These are phyloP conservation scores for Speleostelium caveatum DNA, from an alignment of 78 protist genomes.

Conservation along the genomic window DNA sequence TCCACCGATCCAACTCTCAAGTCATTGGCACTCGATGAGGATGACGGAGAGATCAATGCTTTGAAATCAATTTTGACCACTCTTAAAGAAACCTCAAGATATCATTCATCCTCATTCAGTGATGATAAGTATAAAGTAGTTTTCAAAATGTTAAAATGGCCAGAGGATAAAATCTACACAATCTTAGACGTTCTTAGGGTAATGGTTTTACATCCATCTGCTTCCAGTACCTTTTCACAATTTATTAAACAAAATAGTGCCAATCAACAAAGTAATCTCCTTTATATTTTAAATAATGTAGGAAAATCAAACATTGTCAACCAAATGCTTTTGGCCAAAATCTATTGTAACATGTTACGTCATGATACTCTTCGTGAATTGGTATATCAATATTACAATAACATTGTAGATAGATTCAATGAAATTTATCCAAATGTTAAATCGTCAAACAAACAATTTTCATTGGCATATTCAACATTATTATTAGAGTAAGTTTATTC, in stretches of 20 bases:
- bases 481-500: conserved; percentile 55
- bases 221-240: conserved; percentile 23
- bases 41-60: conserved; percentile 20
- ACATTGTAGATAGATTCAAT: not conserved
- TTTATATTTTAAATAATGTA: not conserved
- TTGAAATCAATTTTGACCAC: conserved; percentile 17
- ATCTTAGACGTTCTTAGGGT: conserved; percentile 20
- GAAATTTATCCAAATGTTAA: not conserved
- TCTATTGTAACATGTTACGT: conserved; percentile 27
- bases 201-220: conserved; percentile 45
- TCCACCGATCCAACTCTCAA: not conserved
- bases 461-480: conserved; percentile 36
- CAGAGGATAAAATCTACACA: conserved; percentile 9
- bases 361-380: conserved; percentile 25
- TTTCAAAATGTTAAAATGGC: conserved; percentile 47
- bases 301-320: not conserved
- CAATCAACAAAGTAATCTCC: conserved; percentile 7
- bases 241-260: not conserved
- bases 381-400: not conserved
- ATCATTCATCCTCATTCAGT: conserved; percentile 58
- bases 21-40: conserved; percentile 7
- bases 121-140: conserved; percentile 44
- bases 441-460: not conserved
- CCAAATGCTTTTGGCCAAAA: conserved; percentile 11
- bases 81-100: conserved; percentile 66